Conservation (phyloP, 2,329 filamentous ascomycete genomes). For the Blastomyces gilchristii region DNA sequence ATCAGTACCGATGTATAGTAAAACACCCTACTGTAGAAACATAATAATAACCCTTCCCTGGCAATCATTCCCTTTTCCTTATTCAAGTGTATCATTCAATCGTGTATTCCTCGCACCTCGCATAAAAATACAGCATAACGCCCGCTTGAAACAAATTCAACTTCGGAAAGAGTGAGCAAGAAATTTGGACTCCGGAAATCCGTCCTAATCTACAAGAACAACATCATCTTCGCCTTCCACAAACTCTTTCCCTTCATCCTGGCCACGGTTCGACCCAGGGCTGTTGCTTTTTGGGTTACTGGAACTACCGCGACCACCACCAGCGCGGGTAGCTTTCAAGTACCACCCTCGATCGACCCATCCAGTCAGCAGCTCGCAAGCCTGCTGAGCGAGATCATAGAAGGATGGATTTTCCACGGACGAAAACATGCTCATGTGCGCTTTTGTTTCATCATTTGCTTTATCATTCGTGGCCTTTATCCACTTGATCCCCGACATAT, state of each 20-base stretch:
- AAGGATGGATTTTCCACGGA: constrained; percentile 38
- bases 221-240: constrained; percentile 30
- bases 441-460: constrained; percentile 65
- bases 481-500: constrained; percentile 47
- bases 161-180: too few species aligned
- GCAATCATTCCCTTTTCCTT: neutral
- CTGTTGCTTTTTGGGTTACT: constrained; percentile 12
- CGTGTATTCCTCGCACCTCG: neutral
- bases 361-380: constrained; percentile 29
- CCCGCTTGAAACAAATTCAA: neutral
- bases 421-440: constrained; percentile 54
- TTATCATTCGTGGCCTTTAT: constrained; percentile 65
- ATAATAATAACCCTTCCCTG: neutral
- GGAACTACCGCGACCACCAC: constrained; percentile 15
- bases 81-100: neutral
- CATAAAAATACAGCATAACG: neutral
- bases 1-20: neutral
- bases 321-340: constrained; percentile 21
- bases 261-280: constrained; percentile 4
- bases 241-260: constrained; percentile 19
- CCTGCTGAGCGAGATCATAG: constrained; percentile 29
- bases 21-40: neutral
- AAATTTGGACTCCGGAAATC: neutral
- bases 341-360: constrained; percentile 36
- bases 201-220: constrained; percentile 26